Evolutionary conservation across 2,329 filamentous ascomycete species (phyloP), one percentile per base, ranked within the genome.

Genomic region (Blumeria graminis): DNA sequence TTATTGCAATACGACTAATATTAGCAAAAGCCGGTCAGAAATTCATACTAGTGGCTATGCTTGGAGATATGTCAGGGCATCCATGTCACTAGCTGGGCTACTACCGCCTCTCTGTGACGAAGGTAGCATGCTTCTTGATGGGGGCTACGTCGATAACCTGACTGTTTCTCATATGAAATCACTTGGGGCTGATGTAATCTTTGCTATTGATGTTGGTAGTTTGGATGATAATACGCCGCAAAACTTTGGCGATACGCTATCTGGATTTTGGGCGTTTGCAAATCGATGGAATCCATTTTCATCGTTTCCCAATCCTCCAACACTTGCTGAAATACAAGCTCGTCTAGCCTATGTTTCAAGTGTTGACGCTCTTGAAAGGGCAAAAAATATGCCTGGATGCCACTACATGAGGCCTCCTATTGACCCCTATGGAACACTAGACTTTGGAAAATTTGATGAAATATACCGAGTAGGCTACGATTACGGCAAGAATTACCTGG

Each of bases 1-100:
- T 68, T 98, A 98, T 71, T 98, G 93, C 76, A 98, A 98, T 70
- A 96, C 92, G 0, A 98, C 93, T 39, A 98, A 96, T 68, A 96
- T 98, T 70, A 93, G 85, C 71, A 93, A 94, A 68, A 92, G 85
- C 59, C 78, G 90, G 18, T 80, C 80, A 3, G 92, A 98, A 67
- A 89, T 93, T 61, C 92, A 98, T 69, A 95, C 88, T 0, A 92
- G 85, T 59, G 92, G 92, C 13, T 98, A 98, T 65, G 90, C 92
- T 0, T 98, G 92, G 92, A 80, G 93, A 45, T 98, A 98, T 64
- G 86, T 98, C 28, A 79, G 92, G 50, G 92, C 92, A 0, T 94
- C 88, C 10, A 98, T 98, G 92, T 93, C 89, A 1, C 76, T 98
- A 3, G 92, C 92, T 0, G 92, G 93, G 1, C 71, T 98, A 9